Percentiles rank a stretch among this genome's conserved stretches.
Conservation (phyloP, 2,329 filamentous ascomycete species). For the Ustilaginoidea virens region DNA sequence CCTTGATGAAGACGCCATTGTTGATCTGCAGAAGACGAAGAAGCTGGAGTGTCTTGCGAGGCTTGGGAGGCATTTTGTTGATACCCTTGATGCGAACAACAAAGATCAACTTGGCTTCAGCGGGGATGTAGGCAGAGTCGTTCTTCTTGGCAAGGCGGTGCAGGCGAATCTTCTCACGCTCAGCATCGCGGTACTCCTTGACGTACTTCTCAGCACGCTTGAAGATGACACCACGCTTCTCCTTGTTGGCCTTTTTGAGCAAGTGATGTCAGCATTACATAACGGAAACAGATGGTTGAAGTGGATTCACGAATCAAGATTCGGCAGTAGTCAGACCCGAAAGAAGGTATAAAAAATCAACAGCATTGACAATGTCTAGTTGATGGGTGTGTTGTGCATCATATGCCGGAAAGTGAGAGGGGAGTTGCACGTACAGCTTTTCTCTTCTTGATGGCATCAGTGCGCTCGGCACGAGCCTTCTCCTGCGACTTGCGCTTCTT, state of each 20-base stretch:
- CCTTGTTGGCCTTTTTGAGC: slow-evolving; percentile 70
- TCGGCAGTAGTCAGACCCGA: slow-evolving; percentile 71
- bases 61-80: slow-evolving; percentile 99
- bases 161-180: slow-evolving; percentile 97
- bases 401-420: slow-evolving; percentile 29
- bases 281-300: slow-evolving; percentile 6
- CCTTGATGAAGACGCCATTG: slow-evolving; percentile 95
- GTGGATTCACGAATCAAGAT: no score
- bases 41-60: slow-evolving; percentile 98
- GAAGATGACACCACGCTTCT: slow-evolving; percentile 98
- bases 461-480: slow-evolving; percentile 88
- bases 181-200: slow-evolving; percentile 95
- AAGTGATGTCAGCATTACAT: slow-evolving; percentile 20
- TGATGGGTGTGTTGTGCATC: slow-evolving; percentile 83
- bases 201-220: slow-evolving; percentile 99
- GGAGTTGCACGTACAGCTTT: slow-evolving; percentile 64
- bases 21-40: slow-evolving; percentile 99
- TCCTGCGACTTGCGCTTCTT: slow-evolving; percentile 99
- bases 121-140: slow-evolving; percentile 86
- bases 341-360: slow-evolving; percentile 95
- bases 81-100: slow-evolving; percentile 99
- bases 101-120: slow-evolving; percentile 93
- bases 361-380: slow-evolving; percentile 96
- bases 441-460: slow-evolving; percentile 66
- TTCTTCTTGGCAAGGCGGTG: slow-evolving; percentile 77